Evolutionary conservation across 305 asterid species (phyloP).

Genomic region (Salvia sclarea): DNA sequence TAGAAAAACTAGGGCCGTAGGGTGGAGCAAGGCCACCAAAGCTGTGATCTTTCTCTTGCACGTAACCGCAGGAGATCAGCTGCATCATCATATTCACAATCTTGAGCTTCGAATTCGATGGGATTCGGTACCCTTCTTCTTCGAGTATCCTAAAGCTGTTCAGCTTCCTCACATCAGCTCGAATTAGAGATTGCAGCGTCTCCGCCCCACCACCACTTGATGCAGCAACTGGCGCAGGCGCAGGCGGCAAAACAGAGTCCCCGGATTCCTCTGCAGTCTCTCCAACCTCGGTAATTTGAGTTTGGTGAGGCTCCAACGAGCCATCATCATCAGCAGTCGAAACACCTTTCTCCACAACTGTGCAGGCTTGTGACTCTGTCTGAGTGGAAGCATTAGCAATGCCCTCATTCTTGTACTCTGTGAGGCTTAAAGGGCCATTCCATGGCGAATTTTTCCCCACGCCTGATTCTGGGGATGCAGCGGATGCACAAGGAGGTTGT

Average conservation of each 20-base stretch:
- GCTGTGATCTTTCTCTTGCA: conserved; percentile 71
- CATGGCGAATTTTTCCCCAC: conserved; percentile 54
- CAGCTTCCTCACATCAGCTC: conserved; percentile 70
- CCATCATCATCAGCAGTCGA: conserved; percentile 78
- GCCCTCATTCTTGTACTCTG: conserved; percentile 60
- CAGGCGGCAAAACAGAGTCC: conserved; percentile 54
- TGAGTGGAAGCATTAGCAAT: conserved; percentile 84
- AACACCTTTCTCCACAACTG: conserved; percentile 48
- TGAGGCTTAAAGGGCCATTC: conserved; percentile 59
- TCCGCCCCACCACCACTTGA: conserved; percentile 66
- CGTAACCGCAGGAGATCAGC: conserved; percentile 80
- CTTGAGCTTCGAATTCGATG: conserved; percentile 64
- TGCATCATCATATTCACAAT: conserved; percentile 78
- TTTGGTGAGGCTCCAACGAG: conserved; percentile 39
- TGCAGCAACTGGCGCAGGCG: conserved; percentile 58
- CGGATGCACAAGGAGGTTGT: conserved; percentile 58
- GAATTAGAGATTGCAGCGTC: conserved; percentile 78
- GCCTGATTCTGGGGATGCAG: conserved; percentile 61
- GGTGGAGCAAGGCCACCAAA: conserved; percentile 71
- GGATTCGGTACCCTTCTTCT: conserved; percentile 61
- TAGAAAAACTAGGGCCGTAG: conserved; percentile 68
- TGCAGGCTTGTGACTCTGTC: conserved; percentile 56
- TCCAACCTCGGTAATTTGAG: conserved; percentile 38
- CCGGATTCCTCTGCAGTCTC: conserved; percentile 46
- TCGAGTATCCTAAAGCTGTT: conserved; percentile 74